Evolutionary conservation across 106 monocot species (phyloP).

Genomic region (Allium cepa): DNA sequence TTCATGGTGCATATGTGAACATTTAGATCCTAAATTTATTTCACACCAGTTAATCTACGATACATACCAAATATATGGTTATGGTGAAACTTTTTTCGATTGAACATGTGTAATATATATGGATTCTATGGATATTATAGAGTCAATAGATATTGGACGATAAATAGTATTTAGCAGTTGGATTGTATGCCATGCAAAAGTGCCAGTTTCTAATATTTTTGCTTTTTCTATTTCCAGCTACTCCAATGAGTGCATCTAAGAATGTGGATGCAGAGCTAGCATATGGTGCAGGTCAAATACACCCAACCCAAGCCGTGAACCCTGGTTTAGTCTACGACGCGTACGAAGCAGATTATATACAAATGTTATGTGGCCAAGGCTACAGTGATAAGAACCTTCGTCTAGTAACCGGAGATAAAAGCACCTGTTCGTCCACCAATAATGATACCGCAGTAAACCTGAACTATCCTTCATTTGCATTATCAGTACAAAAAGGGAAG

Average conservation of each 20-base stretch:
- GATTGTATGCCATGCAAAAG: neutral
- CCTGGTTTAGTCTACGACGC: conserved; percentile 37
- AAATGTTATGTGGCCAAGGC: conserved; percentile 22
- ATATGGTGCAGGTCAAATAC: conserved; percentile 23
- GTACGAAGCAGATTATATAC: conserved; percentile 9
- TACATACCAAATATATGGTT: neutral
- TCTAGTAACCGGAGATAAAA: conserved; percentile 21
- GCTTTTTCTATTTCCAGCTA: neutral
- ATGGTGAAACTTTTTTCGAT: neutral
- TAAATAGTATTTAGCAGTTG: too few species aligned
- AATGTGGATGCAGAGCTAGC: conserved; percentile 12
- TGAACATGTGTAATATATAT: neutral
- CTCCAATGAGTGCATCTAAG: neutral
- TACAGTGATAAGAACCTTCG: conserved; percentile 12
- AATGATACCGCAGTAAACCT: conserved; percentile 4
- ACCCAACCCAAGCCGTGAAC: conserved; percentile 15
- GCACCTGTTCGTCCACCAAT: neutral
- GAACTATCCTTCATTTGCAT: conserved; percentile 39
- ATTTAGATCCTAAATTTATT: neutral
- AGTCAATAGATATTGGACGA: too few species aligned
- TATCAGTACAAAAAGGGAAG: neutral
- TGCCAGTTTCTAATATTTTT: neutral
- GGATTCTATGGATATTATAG: too few species aligned
- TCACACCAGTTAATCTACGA: neutral
- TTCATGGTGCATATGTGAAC: too few species aligned